Evolutionary conservation across 352 stramenopile species (phyloP).

Genomic region (Phytophthora boehmeriae): DNA sequence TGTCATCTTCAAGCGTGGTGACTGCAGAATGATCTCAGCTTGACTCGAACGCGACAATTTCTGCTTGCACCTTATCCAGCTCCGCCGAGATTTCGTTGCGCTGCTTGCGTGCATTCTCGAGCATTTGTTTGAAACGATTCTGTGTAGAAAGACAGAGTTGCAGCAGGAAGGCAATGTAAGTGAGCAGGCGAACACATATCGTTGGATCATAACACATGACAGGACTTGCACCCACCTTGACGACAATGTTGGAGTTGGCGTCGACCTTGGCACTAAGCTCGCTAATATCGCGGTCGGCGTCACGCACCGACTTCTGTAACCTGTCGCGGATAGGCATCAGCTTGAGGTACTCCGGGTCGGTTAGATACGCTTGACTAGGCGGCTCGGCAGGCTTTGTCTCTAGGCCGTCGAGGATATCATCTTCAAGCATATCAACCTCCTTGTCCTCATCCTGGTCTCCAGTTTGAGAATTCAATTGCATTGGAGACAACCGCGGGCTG

Average conservation of each 20-base stretch:
- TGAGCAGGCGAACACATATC: neutral
- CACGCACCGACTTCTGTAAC: conserved; percentile 70
- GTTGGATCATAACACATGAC: neutral
- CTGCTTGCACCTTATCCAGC: conserved; percentile 58
- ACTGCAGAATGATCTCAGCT: conserved; percentile 25
- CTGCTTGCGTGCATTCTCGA: conserved; percentile 66
- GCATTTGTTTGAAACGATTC: conserved; percentile 86
- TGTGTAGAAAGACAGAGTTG: conserved; percentile 19
- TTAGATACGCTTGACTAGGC: conserved; percentile 49
- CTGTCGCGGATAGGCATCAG: conserved; percentile 64
- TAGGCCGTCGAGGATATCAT: conserved; percentile 78
- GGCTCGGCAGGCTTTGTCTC: conserved; percentile 58
- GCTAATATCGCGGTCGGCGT: conserved; percentile 69
- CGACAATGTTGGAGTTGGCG: conserved; percentile 81
- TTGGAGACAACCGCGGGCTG: conserved; percentile 56
- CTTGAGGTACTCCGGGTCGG: conserved; percentile 69
- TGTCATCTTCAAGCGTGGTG: neutral
- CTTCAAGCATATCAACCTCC: conserved; percentile 78
- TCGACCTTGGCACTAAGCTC: conserved; percentile 71
- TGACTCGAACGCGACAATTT: conserved; percentile 52
- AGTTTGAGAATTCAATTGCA: conserved; percentile 25
- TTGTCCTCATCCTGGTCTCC: conserved; percentile 63
- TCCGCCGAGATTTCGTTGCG: conserved; percentile 54
- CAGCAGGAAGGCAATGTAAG: neutral
- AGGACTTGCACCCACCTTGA: conserved; percentile 56